Evolutionary conservation across 2,329 filamentous ascomycete species (phyloP).

Genomic region (Alternaria infectoria): DNA sequence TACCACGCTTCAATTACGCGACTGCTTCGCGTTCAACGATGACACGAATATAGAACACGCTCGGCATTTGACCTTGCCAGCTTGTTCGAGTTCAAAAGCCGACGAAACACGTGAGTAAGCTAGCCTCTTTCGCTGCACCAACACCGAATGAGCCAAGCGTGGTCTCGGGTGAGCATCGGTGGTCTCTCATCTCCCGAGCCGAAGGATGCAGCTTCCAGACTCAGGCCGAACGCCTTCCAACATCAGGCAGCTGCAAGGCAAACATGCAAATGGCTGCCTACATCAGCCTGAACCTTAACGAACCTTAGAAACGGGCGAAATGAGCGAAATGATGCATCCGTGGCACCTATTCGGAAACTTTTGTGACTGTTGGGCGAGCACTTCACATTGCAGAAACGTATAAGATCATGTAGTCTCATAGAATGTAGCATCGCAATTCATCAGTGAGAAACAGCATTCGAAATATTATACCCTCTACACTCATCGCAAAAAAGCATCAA

Average conservation of each 20-base stretch:
- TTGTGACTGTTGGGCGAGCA: not conserved
- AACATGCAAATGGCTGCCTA: not conserved
- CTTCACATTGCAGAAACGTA: not conserved
- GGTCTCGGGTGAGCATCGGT: not conserved
- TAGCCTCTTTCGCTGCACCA: not conserved
- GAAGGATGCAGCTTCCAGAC: conserved; percentile 3
- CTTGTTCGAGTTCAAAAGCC: conserved; percentile 13
- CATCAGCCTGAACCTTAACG: not conserved
- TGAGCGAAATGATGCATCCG: not conserved
- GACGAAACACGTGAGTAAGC: conserved; percentile 14
- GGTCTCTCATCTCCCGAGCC: not conserved
- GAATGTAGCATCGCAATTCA: not conserved
- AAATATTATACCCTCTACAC: too few species aligned
- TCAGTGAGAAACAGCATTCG: too few species aligned
- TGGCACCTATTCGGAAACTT: not conserved
- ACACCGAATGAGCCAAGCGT: not conserved
- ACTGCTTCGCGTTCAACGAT: not conserved
- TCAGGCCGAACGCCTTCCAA: not conserved
- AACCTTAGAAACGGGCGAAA: not conserved
- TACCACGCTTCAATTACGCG: not conserved
- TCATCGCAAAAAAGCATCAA: not conserved
- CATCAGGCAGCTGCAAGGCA: conserved; percentile 10
- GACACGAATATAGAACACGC: not conserved
- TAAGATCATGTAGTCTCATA: not conserved
- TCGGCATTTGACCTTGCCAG: conserved; percentile 11